Evolutionary conservation across 1,139 yeast species (phyloP).

Genomic region (Lodderomyces theae): DNA sequence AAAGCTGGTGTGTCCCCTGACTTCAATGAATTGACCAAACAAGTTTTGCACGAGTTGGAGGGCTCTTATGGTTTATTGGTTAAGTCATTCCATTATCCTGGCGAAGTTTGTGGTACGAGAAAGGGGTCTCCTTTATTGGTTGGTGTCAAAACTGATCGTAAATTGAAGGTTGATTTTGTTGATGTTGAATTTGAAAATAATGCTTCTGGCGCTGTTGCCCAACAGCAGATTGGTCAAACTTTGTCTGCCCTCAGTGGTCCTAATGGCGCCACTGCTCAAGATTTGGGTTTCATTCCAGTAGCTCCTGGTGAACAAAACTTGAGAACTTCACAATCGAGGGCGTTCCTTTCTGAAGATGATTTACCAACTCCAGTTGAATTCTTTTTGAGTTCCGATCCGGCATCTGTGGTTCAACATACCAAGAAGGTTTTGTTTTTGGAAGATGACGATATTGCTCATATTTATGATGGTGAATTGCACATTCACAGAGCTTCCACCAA

Average conservation of each 20-base stretch:
- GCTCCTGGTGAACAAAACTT: conserved; percentile 51
- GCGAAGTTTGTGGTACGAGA: conserved; percentile 95
- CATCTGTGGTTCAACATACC: conserved; percentile 97
- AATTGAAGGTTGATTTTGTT: conserved; percentile 95
- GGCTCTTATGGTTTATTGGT: conserved; percentile 97
- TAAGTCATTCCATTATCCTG: conserved; percentile 88
- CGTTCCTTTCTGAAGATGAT: conserved; percentile 88
- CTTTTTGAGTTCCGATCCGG: conserved; percentile 94
- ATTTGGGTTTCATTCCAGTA: conserved; percentile 35
- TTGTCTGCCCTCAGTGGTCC: conserved; percentile 9
- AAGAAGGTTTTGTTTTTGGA: conserved; percentile 94
- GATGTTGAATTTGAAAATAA: conserved; percentile 90
- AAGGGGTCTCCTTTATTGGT: conserved; percentile 96
- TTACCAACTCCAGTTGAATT: conserved; percentile 93
- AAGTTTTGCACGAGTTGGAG: conserved; percentile 88
- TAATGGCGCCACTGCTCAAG: conserved; percentile 14
- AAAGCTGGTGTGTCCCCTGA: conserved; percentile 54
- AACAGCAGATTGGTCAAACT: conserved; percentile 18
- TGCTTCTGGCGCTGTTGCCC: conserved; percentile 6
- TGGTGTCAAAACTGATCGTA: conserved; percentile 94
- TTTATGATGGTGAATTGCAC: conserved; percentile 96
- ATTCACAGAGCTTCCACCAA: conserved; percentile 88
- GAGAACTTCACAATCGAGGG: conserved; percentile 90
- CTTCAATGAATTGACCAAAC: conserved; percentile 88
- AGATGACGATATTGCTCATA: conserved; percentile 98